These are phyloP conservation scores for Glycine soja DNA, from an alignment of 306 rosid species.

Conservation along the genomic window DNA sequence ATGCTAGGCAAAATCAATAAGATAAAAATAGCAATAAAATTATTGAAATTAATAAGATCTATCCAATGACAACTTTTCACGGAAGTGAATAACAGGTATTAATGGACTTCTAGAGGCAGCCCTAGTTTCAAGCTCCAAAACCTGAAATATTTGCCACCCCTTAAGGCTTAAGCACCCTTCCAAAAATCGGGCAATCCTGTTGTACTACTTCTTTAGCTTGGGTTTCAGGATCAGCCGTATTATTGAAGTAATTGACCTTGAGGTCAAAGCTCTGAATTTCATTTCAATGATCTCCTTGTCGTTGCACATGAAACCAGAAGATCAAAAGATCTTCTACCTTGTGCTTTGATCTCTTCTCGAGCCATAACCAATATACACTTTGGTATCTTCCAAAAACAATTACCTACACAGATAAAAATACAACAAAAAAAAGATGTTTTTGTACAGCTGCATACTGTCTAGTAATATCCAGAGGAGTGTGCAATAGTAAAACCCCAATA, in stretches of 20 bases:
- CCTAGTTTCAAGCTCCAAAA: not conserved
- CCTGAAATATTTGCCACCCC: too few relatives aligned
- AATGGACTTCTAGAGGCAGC: not conserved
- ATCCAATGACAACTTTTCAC: not conserved
- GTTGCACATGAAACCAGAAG: slow-evolving; percentile 56
- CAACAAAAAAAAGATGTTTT: not conserved
- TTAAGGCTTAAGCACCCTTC: slow-evolving; percentile 62
- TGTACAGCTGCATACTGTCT: not conserved
- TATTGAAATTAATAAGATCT: slow-evolving; percentile 6
- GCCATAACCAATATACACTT: slow-evolving; percentile 65
- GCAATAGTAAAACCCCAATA: not conserved
- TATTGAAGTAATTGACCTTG: slow-evolving; percentile 34
- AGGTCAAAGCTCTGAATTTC: slow-evolving; percentile 1
- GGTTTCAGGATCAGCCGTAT: slow-evolving; percentile 70
- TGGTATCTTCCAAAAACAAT: slow-evolving; percentile 74
- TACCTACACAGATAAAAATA: slow-evolving; percentile 53
- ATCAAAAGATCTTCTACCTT: slow-evolving; percentile 55
- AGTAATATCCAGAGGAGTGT: not conserved
- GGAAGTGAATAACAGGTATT: not conserved
- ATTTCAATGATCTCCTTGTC: slow-evolving; percentile 14
- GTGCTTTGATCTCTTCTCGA: slow-evolving; percentile 54
- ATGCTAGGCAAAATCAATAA: not conserved
- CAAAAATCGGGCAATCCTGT: slow-evolving; percentile 70
- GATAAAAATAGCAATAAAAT: not conserved
- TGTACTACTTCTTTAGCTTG: slow-evolving; percentile 58